Base-by-base conservation (phyloP, 257 asterid genomes). In the Linderniella brevidens region DNA sequence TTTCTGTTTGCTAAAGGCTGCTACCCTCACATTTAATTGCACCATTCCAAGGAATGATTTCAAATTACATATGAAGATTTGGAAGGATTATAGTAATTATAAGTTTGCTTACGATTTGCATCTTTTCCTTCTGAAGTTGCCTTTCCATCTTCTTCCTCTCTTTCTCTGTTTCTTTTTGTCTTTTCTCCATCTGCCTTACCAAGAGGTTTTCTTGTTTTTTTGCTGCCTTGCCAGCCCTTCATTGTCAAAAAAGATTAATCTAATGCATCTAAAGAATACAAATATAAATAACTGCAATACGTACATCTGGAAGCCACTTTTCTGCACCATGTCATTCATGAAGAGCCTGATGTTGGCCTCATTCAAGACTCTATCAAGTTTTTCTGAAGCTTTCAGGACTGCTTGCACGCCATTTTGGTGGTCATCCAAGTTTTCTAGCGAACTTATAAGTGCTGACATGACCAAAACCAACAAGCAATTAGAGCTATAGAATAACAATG, bases 141-240 rank as follows among this genome's bases (percentile, higher is more conserved):
- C 72, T 72, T 39, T 75, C 80, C 63, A 73, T 58, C 68, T 68
- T 81, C 69, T 60, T 81, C 77, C 64, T 84, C 59, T 73, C 92
- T 60, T 66, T 90, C 72, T 79, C 96, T 63, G 60, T 69, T 58
- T 90, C 81, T 62, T 78, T 67, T 64, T 75, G 75, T 71, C 54
- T 69, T 62, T 64, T 90, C 79, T 81, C 94, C 64, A 77, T 69
- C 68, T 81, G 88, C 74, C 75, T 85, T 65, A 75, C 57, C 54
- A 73, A 57, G 19, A 63, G 35, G 50, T 66, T 69, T 60, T 77
- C 82, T 50, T 68, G 83, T 47, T 48, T 67, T 64, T 74, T 73
- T 36, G 68, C 62, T 14, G 70, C 85, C 66, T 85, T 85, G 61
- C 69, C 92, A 49, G 78, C 76, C 82, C 99, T 90, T 57, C 68